phyloP scores from a whole-genome alignment of 2,329 filamentous ascomycete genomes.

The Tolypocladium nubicola region DNA sequence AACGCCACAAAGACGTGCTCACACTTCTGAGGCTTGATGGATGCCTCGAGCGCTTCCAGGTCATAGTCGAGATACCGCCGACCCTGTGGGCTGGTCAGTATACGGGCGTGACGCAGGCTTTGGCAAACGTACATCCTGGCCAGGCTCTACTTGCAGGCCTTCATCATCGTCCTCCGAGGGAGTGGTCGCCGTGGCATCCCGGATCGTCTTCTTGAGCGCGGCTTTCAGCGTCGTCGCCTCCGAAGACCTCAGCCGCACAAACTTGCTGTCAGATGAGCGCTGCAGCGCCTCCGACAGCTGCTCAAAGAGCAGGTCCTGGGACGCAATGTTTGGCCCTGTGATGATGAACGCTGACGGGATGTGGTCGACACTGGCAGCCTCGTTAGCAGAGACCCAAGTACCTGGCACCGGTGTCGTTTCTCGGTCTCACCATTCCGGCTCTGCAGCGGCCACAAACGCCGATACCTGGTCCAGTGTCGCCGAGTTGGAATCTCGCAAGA shows the following conservation, averaged over 20 bases:
- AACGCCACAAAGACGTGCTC: slow-evolving; percentile 60
- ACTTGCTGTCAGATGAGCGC: slow-evolving; percentile 36
- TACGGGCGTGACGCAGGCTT: no score
- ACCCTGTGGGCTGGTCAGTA: slow-evolving; percentile 27
- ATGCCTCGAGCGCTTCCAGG: slow-evolving; percentile 57
- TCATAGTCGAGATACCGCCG: slow-evolving; percentile 68
- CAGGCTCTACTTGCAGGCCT: slow-evolving; percentile 34
- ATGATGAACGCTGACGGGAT: slow-evolving; percentile 64
- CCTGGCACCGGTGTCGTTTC: neutral
- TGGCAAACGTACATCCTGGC: slow-evolving; percentile 32
- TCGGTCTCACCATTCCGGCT: slow-evolving; percentile 16
- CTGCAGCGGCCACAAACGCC: slow-evolving; percentile 38
- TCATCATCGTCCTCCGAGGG: slow-evolving; percentile 41
- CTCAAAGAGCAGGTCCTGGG: slow-evolving; percentile 62
- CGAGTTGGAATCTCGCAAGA: slow-evolving; percentile 50
- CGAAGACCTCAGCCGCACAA: slow-evolving; percentile 57
- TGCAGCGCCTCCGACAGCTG: slow-evolving; percentile 53
- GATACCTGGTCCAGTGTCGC: slow-evolving; percentile 49
- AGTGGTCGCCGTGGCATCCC: slow-evolving; percentile 42
- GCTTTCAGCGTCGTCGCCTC: slow-evolving; percentile 68
- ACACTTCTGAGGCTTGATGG: slow-evolving; percentile 40
- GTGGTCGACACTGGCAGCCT: slow-evolving; percentile 26
- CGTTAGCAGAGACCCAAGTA: slow-evolving; percentile 6
- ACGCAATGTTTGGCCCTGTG: slow-evolving; percentile 68
- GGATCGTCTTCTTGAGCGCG: slow-evolving; percentile 62